A percentile compares a stretch with the other conserved stretches of the same genome.
Evolutionary conservation across 2,329 filamentous ascomycete species (phyloP).

Genomic region (Huntiella decipiens): DNA sequence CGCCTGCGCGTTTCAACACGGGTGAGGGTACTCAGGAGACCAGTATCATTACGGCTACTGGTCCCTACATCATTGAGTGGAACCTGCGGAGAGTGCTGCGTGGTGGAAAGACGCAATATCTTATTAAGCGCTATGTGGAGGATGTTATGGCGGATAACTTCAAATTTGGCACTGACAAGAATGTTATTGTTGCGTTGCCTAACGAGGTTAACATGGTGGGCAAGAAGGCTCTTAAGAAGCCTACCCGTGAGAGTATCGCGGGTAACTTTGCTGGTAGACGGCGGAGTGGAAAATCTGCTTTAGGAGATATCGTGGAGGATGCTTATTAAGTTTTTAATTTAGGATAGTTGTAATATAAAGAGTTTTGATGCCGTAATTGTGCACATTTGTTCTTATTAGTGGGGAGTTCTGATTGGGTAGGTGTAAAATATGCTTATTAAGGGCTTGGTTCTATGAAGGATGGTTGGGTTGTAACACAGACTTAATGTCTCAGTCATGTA

Average conservation of each 20-base stretch:
- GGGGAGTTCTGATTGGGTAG: too few relatives aligned
- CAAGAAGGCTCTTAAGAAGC: constrained; percentile 65
- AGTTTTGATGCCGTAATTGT: neutral
- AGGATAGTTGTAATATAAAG: neutral
- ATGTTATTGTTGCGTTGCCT: constrained; percentile 88
- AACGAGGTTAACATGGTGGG: constrained; percentile 98
- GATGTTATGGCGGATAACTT: constrained; percentile 98
- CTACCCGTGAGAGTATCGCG: constrained; percentile 85
- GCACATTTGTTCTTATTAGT: too few relatives aligned
- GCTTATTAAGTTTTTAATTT: constrained; percentile 27
- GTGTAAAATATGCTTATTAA: too few relatives aligned
- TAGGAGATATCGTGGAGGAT: constrained; percentile 67
- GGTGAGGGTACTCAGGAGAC: constrained; percentile 67
- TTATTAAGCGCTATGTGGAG: constrained; percentile 89
- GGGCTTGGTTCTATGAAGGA: too few relatives aligned
- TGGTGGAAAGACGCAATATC: constrained; percentile 72
- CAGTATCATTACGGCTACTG: constrained; percentile 89
- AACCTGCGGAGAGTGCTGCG: constrained; percentile 73
- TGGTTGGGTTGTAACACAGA: too few relatives aligned
- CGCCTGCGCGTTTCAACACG: constrained; percentile 82
- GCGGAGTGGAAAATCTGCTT: constrained; percentile 50
- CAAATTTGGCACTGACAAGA: constrained; percentile 92
- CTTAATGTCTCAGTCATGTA: too few relatives aligned
- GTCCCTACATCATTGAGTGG: constrained; percentile 95
- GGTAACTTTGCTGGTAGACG: constrained; percentile 30